Conservation (phyloP, 2,329 filamentous ascomycete genomes). For the Penicillium psychrosexuale region DNA sequence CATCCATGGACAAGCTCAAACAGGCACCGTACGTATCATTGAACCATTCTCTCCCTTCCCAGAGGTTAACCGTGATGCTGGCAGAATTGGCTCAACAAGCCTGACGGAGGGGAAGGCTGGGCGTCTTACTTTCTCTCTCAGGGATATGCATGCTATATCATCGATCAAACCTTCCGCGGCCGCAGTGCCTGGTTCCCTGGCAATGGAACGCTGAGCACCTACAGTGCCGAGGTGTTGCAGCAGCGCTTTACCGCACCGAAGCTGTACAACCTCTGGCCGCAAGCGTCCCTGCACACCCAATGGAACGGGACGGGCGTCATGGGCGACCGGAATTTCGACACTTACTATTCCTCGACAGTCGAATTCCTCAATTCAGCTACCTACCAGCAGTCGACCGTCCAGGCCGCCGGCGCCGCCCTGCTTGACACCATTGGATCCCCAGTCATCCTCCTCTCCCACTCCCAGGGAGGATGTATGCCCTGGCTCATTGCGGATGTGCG, state of each 20-base stretch:
- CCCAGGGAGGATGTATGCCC: conserved; percentile 46
- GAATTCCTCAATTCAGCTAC: conserved; percentile 13
- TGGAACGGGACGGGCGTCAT: conserved; percentile 34
- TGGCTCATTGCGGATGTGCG: conserved; percentile 50
- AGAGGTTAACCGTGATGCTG: conserved; percentile 1
- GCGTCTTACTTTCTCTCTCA: conserved; percentile 46
- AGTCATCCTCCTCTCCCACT: conserved; percentile 50
- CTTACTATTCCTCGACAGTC: conserved; percentile 43
- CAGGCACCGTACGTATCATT: conserved; percentile 28
- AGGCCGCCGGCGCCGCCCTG: conserved; percentile 42
- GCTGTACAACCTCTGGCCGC: conserved; percentile 40
- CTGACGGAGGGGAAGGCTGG: conserved; percentile 49
- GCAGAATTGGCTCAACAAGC: conserved; percentile 48
- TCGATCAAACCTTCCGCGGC: conserved; percentile 41
- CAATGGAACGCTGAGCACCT: conserved; percentile 17
- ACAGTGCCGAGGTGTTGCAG: conserved; percentile 27
- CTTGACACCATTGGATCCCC: conserved; percentile 44
- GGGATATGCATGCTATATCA: conserved; percentile 48
- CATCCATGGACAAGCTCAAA: conserved; percentile 31
- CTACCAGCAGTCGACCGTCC: conserved; percentile 31
- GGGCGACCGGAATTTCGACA: conserved; percentile 51
- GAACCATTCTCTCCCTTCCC: not conserved
- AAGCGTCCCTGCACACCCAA: conserved; percentile 45
- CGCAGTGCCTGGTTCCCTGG: conserved; percentile 27
- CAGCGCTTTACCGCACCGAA: conserved; percentile 35